Evolutionary conservation across 768 basidiomycete species (phyloP).

Genomic region (Trichaptum fuscoviolaceum): DNA sequence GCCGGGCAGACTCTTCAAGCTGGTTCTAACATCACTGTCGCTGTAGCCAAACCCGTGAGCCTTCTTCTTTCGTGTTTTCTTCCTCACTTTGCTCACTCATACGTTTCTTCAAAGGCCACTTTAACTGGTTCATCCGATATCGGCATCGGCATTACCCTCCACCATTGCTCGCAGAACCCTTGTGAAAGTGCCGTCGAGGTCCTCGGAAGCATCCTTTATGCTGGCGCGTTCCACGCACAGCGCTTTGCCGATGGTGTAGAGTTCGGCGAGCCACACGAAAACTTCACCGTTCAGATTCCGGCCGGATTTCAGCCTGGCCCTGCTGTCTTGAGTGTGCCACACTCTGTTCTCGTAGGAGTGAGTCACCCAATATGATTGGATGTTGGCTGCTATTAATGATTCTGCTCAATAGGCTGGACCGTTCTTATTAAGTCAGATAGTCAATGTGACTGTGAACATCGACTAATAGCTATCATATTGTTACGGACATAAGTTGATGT

Average conservation of each 20-base stretch:
- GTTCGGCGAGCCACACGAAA: slow-evolving; percentile 36
- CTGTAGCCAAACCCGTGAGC: slow-evolving; percentile 45
- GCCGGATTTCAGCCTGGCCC: slow-evolving; percentile 17
- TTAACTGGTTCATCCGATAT: neutral
- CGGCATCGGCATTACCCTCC: neutral
- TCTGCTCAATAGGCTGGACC: slow-evolving; percentile 24
- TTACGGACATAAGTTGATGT: no score
- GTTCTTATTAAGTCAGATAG: slow-evolving; percentile 25
- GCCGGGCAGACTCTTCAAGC: slow-evolving; percentile 27
- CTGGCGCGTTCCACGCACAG: slow-evolving; percentile 37
- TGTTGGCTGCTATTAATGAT: neutral
- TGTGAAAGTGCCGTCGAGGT: neutral
- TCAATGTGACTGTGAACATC: slow-evolving; percentile 28
- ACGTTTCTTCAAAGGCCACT: neutral
- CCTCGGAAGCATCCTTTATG: slow-evolving; percentile 34
- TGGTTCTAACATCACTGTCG: slow-evolving; percentile 36
- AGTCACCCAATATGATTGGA: slow-evolving; percentile 17
- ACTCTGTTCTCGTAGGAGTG: slow-evolving; percentile 37
- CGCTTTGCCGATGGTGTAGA: slow-evolving; percentile 8
- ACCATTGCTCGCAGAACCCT: slow-evolving; percentile 1
- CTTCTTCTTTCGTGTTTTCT: neutral
- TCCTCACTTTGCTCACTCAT: neutral
- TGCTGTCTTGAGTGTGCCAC: slow-evolving; percentile 32
- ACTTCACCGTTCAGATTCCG: slow-evolving; percentile 40
- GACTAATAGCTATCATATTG: no score